Base-by-base conservation (phyloP, 257 asterid genomes). In the Eucommia ulmoides region DNA sequence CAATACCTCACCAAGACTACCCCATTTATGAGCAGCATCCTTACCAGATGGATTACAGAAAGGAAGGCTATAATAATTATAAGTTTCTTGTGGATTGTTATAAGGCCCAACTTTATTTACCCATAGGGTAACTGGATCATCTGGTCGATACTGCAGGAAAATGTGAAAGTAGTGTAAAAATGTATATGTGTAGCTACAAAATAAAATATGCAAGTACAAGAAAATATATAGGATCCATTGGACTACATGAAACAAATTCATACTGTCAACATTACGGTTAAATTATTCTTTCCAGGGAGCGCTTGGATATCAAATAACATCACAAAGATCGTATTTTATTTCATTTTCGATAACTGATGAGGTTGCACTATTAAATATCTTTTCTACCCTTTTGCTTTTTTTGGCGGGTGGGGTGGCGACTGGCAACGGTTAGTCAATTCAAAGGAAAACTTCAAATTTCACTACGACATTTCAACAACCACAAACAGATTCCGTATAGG, bases 51-150 rank as follows among this genome's bases (percentile, higher is more conserved):
- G 75, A 63, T 50, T 93, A 67, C 97, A 89, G 72, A 89, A 89
- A 3, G 97, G 97, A 58, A 89, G 94, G 70, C 80, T 82, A 71
- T 74, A 82, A 53, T 89, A 89, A 67, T 89, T 89, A 83, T 89
- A 89, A 7, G 97, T 89, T 66, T 89, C 97, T 65, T 89, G 97
- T 23, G 97, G 97, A 68, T 89, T 89, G 62, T 89, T 82, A 63
- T 82, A 84, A 8, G 97, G 96, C 59, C 97, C 97, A 59, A 84
- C 97, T 77, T 89, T 89, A 63, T 89, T 84, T 59, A 89, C 97
- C 97, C 97, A 89, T 24, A 89, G 76, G 33, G 68, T 78, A 63
- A 89, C 93, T 7, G 82, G 56, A 14, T 84, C 97, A 51, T 62
- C 83, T 18, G 52, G 73, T 74, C 76, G 81, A 66, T 78, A 89